Percentiles rank a stretch among this genome's conserved stretches.
These are phyloP conservation scores for Pichia phayaonensis DNA, from an alignment of 805 yeast species.

Conservation along the genomic window DNA sequence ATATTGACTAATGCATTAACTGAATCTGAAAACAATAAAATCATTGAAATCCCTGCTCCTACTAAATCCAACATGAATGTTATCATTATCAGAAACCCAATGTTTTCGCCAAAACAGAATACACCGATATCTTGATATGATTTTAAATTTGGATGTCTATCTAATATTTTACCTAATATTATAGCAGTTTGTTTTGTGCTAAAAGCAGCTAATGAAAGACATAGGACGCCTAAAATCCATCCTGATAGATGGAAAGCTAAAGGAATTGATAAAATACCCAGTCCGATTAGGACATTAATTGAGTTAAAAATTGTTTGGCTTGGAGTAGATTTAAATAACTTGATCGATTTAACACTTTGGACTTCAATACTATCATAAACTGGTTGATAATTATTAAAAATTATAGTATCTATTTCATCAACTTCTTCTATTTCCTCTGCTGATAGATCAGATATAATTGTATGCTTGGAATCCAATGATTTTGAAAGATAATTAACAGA, in stretches of 20 bases:
- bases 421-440: constrained; percentile 1
- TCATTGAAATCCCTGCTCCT: constrained; percentile 55
- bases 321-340: constrained; percentile 45
- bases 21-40: constrained; percentile 54
- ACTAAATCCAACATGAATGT: constrained; percentile 49
- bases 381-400: neutral
- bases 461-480: constrained; percentile 13
- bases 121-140: constrained; percentile 58
- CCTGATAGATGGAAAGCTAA: constrained; percentile 63
- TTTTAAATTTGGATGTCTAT: constrained; percentile 31
- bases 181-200: constrained; percentile 48
- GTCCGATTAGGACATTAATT: constrained; percentile 67
- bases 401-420: neutral
- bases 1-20: constrained; percentile 40
- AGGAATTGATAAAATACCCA: constrained; percentile 69
- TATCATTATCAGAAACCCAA: constrained; percentile 37
- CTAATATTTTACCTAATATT: constrained; percentile 42
- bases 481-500: constrained; percentile 25
- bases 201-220: constrained; percentile 39
- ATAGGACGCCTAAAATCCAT: constrained; percentile 44
- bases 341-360: neutral
- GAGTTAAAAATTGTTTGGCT: constrained; percentile 75
- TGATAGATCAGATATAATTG: neutral
- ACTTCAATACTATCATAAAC: constrained; percentile 5
- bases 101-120: constrained; percentile 38